Evolutionary conservation across 371 early-diverging fungal genomes (phyloP).

Genomic region (Haplosporangium sp.): DNA sequence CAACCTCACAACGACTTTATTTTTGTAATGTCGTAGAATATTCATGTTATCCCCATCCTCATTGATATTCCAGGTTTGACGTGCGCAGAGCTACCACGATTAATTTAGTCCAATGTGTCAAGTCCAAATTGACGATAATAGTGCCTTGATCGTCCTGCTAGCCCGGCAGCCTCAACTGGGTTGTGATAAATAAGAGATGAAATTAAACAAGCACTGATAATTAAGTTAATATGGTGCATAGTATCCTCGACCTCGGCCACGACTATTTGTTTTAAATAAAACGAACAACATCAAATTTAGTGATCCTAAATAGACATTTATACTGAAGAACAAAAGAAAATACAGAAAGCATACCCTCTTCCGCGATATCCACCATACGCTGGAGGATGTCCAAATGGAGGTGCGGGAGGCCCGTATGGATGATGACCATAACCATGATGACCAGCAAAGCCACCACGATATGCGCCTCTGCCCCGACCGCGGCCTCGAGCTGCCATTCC

Average conservation of each 20-base stretch:
- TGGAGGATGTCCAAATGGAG: conserved; percentile 62
- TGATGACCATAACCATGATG: conserved; percentile 51
- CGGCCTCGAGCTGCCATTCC: conserved; percentile 81
- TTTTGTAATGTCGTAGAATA: background rate
- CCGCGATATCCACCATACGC: conserved; percentile 63
- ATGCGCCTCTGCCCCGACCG: conserved; percentile 77
- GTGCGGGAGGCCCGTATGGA: conserved; percentile 59
- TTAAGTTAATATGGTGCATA: conserved; percentile 71
- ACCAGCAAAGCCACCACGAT: conserved; percentile 71
- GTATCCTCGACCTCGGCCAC: conserved; percentile 73
- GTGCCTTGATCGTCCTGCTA: background rate
- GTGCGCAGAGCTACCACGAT: background rate
- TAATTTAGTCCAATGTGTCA: background rate
- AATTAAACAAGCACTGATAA: background rate
- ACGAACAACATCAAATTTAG: background rate
- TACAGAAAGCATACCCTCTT: conserved; percentile 53
- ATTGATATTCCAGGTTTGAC: background rate
- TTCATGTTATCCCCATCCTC: background rate
- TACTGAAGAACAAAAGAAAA: no score
- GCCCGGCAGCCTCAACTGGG: no score
- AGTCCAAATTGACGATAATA: no score
- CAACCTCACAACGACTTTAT: background rate
- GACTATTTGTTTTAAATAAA: conserved; percentile 27
- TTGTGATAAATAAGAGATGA: no score
- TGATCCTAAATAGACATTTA: background rate